Percentiles rank a stretch among this genome's conserved stretches.
Conservation (phyloP, 345 rosid genomes). For the Corchorus capsularis region DNA sequence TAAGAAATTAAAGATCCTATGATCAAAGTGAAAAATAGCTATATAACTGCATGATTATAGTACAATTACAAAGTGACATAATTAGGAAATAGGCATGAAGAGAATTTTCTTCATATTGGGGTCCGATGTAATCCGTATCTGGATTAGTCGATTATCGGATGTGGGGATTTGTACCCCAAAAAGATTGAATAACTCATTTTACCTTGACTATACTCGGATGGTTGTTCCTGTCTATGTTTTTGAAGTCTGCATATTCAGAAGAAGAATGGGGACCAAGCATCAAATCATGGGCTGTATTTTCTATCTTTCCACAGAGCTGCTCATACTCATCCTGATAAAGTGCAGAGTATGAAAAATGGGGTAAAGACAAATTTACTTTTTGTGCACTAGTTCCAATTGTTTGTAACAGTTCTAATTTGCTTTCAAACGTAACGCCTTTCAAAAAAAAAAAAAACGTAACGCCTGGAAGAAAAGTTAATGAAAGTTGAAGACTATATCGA, state of each 20-base stretch:
- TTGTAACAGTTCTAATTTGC: not conserved
- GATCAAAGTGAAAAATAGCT: not conserved
- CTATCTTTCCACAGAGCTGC: conserved; percentile 41
- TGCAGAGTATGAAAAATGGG: not conserved
- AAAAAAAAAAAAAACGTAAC: not conserved
- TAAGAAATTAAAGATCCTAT: not conserved
- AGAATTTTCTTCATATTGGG: no score
- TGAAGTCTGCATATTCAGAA: conserved; percentile 44
- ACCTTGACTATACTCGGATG: conserved; percentile 65
- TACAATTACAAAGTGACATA: not conserved
- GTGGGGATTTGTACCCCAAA: no score
- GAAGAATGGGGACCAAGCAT: conserved; percentile 21
- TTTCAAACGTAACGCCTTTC: not conserved
- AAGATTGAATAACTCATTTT: not conserved
- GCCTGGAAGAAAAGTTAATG: not conserved
- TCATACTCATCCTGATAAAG: conserved; percentile 47
- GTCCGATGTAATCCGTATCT: no score
- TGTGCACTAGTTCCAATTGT: not conserved
- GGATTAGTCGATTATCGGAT: no score
- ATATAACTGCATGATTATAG: not conserved
- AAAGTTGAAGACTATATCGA: not conserved
- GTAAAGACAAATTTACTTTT: not conserved
- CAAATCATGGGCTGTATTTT: conserved; percentile 28
- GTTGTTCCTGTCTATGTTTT: conserved; percentile 34
- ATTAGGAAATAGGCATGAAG: no score